Percentiles rank a stretch among this genome's conserved stretches.
phyloP scores from a whole-genome alignment of 768 basidiomycete genomes.

The Floccularia luteovirens region DNA sequence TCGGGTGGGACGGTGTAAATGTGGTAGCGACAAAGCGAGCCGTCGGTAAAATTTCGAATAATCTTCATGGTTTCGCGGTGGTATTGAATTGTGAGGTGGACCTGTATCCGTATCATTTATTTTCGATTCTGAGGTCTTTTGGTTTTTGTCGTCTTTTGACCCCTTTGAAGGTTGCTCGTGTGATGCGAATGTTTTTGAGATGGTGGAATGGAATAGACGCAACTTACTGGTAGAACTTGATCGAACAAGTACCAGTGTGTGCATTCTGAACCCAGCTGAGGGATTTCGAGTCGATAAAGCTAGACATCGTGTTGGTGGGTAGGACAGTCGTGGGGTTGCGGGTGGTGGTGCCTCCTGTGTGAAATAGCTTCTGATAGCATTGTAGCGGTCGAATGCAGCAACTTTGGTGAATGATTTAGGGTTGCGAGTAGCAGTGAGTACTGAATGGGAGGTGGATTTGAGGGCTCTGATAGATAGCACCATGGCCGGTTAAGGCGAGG shows the following conservation, averaged over 20 bases:
- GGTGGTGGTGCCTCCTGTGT: slow-evolving; percentile 18
- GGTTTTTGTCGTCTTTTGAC: neutral
- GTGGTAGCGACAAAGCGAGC: slow-evolving; percentile 73
- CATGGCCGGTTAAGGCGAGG: neutral
- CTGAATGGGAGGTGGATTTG: slow-evolving; percentile 1
- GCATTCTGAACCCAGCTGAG: no score
- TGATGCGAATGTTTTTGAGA: no score
- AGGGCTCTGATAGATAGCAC: no score
- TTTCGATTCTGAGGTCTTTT: neutral
- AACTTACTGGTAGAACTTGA: no score
- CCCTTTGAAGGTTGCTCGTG: neutral
- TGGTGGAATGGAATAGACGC: no score
- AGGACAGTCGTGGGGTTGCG: no score
- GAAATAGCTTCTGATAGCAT: slow-evolving; percentile 52
- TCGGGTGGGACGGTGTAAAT: slow-evolving; percentile 70
- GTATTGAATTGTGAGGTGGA: slow-evolving; percentile 4
- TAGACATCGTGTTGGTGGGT: no score
- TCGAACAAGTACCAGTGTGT: no score
- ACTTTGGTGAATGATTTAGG: neutral
- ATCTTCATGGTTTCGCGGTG: slow-evolving; percentile 40
- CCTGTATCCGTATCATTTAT: neutral
- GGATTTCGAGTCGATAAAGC: no score
- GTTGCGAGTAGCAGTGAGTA: neutral
- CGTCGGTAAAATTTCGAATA: slow-evolving; percentile 78
- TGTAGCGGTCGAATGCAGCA: slow-evolving; percentile 47